Base-by-base conservation (phyloP, 1,139 yeast species). In the Pichia norvegensis region DNA sequence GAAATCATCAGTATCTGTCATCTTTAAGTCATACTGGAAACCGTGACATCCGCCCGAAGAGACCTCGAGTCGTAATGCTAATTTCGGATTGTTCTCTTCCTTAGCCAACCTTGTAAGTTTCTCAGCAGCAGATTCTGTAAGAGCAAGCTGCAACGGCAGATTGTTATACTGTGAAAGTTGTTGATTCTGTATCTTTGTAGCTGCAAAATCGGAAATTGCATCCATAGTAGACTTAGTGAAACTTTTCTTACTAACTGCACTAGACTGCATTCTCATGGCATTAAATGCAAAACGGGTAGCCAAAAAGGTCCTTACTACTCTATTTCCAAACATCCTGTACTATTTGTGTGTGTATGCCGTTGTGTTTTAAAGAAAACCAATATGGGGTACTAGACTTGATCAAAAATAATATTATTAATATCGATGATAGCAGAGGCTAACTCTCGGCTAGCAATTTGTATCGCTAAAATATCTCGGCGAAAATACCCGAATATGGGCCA, bases 41-140 rank as follows among this genome's bases (percentile, higher is more conserved):
- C 99, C 98, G 63, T 92, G 99, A 63, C 98, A 94, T 3, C 99
- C 99, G 7, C 98, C 99, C 58, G 95, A 85, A 57, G 90, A 97
- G 6, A 94, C 97, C n/a, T 74, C 68, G 7, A 94, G 77, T 43
- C 83, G 70, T 38, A 92, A 68, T 0, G 85, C 85, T n/a, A 81
- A 59, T 41, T 79, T 68, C 0, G 79, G 76, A 46, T 81, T 75
- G 13, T 68, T 57, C 52, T 88, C 96, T 3, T 68, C 73, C 20
- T 64, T 57, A 16, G 80, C 74, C 16, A 90, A 77, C 13, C 62
- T 61, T 29, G 73, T 74, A 41, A 92, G 68, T 61, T 62, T 62
- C 2, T 46, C 47, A 9, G 62, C 54, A 1, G 67, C 67, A 52
- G 40, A 53, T 61, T 49, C 44, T 0, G 66, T 58, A 2, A 64